Evolutionary conservation across 331 rosid species (phyloP).

Genomic region (Pyrus hybrid): DNA sequence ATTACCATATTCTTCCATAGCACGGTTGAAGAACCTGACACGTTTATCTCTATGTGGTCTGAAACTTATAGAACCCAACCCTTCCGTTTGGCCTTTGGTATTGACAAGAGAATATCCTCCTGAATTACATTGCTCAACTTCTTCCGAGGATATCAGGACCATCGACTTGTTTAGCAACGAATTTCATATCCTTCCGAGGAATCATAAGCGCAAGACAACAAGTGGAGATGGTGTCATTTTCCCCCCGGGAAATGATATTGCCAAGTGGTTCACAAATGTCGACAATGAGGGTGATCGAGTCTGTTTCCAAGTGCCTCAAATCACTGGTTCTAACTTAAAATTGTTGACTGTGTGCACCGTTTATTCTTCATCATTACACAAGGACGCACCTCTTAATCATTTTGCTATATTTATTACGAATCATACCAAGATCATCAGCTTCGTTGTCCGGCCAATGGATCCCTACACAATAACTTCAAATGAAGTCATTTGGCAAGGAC

Average conservation of each 20-base stretch:
- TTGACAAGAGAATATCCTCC: slow-evolving; percentile 5
- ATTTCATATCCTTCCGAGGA: not conserved
- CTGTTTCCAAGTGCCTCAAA: slow-evolving; percentile 4
- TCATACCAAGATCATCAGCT: not conserved
- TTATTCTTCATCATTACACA: not conserved
- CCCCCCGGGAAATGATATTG: slow-evolving; percentile 1
- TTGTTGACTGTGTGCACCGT: not conserved
- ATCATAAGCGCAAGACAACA: not conserved
- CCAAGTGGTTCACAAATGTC: not conserved
- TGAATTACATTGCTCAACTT: not conserved
- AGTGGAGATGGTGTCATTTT: not conserved
- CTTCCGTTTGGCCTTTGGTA: slow-evolving; percentile 27
- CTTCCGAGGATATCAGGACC: not conserved
- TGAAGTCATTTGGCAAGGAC: not conserved
- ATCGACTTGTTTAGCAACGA: not conserved
- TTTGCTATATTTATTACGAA: not conserved
- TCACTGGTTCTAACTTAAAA: not conserved
- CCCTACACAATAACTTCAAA: not conserved
- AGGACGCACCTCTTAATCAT: not conserved
- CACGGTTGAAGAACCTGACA: slow-evolving; percentile 17
- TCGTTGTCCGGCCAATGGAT: not conserved
- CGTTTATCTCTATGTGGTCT: slow-evolving; percentile 21
- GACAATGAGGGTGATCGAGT: not conserved
- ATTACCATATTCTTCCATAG: slow-evolving; percentile 17
- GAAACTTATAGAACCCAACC: slow-evolving; percentile 13